Base-by-base conservation (phyloP, 306 rosid species). In the Gillenia trifoliata region DNA sequence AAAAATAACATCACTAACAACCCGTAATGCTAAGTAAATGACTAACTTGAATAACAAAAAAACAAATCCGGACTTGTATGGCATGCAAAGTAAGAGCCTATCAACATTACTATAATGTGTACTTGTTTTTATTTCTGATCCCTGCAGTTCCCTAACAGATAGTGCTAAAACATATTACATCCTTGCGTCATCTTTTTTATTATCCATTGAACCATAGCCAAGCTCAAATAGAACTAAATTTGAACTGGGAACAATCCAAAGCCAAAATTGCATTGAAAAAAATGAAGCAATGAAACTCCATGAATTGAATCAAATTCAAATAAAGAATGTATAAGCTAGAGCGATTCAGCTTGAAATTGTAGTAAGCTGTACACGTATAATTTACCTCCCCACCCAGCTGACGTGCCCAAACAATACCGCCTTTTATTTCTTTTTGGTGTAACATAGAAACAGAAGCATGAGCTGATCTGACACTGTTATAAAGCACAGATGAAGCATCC, bases 321-420 rank as follows among this genome's bases (percentile, higher is more conserved):
- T 11, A 64, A n/a, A 16, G 60, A 41, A 55, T 22, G 20, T 17
- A 40, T 64, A 47, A 40, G 38, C 33, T 4, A 59, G 56, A 40
- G 54, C 31, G 60, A 68, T 23, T 62, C 34, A 65, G 29, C 17
- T 20, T 30, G 8, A 36, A 83, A 66, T 26, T 75, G 12, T 41
- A 33, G 22, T 22, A 54, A 54, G 45, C 52, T 69, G 30, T 34
- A 70, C 23, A 43, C 7, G 45, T 59, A 68, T 71, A 33, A 65
- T 68, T 83, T 82, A 92, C 99, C 96, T 92, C 97, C 60, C 99
- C 99, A 77, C 99, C 99, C 70, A 94, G 81, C 81, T 92, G 99
- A 10, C 96, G 96, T 16, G 96, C 99, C 99, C 99, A 94, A 66
- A 92, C 79, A 82, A 81, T 81, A 68, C 88, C 89, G 4, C 89